Percentiles rank a stretch among this genome's conserved stretches.
Evolutionary conservation across 2,329 filamentous ascomycete species (phyloP).

Genomic region (Penicillium oxalicum): DNA sequence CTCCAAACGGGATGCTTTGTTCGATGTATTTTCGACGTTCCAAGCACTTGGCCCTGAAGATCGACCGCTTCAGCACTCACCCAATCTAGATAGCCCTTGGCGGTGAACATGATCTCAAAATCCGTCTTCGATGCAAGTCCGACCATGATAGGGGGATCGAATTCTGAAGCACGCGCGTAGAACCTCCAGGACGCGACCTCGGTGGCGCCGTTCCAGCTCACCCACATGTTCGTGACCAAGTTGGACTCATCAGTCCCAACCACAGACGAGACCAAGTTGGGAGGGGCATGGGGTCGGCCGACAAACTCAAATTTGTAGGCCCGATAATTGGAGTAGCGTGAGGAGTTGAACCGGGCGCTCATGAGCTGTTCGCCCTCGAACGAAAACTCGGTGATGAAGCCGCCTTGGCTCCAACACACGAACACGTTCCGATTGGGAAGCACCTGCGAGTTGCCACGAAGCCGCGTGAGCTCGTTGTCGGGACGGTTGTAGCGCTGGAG

Average conservation of each 20-base stretch:
- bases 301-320: conserved; percentile 35
- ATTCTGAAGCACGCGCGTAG: conserved; percentile 23
- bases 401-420: conserved; percentile 30
- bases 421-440: conserved; percentile 34
- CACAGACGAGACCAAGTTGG: conserved; percentile 26
- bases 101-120: conserved; percentile 21
- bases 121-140: conserved; percentile 14
- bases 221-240: conserved; percentile 27
- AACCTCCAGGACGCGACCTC: conserved; percentile 33
- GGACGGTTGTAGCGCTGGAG: conserved; percentile 28
- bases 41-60: conserved; percentile 13
- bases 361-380: conserved; percentile 26
- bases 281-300: conserved; percentile 27
- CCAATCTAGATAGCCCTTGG: conserved; percentile 19
- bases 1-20: conserved; percentile 16
- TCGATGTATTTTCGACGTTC: conserved; percentile 15
- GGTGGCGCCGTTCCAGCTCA: conserved; percentile 37
- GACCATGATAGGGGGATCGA: conserved; percentile 14
- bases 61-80: conserved; percentile 17
- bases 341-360: conserved; percentile 28
- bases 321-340: conserved; percentile 34
- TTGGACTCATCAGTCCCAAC: conserved; percentile 23
- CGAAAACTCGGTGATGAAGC: conserved; percentile 31
- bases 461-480: conserved; percentile 25
- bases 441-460: conserved; percentile 32